A percentile compares a stretch with the other conserved stretches of the same genome.
Evolutionary conservation across 1,284 basidiomycete species (phyloP).

Genomic region (Volvariella volvacea): DNA sequence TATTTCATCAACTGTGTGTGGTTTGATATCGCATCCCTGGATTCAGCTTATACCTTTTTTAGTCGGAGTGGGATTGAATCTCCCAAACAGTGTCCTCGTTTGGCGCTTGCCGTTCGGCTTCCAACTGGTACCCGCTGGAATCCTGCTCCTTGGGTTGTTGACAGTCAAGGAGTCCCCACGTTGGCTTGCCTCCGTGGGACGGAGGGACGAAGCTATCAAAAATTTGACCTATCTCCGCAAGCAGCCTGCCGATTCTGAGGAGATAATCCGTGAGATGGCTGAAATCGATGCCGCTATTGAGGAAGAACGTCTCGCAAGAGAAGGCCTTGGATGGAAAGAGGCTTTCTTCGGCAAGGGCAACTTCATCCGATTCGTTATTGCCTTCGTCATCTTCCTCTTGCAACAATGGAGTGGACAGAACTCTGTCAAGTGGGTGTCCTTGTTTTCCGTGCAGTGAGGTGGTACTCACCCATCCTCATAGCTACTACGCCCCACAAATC

Average conservation of each 20-base stretch:
- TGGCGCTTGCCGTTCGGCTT: conserved; percentile 75
- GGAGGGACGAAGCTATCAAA: conserved; percentile 39
- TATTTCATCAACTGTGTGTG: conserved; percentile 70
- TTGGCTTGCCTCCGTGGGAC: conserved; percentile 53
- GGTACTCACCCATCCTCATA: conserved; percentile 28
- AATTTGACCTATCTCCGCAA: conserved; percentile 57
- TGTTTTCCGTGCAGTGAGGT: conserved; percentile 8
- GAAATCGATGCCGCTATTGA: conserved; percentile 64
- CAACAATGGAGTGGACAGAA: conserved; percentile 75
- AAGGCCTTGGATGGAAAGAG: conserved; percentile 53
- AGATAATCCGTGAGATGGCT: conserved; percentile 49
- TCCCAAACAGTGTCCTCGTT: conserved; percentile 38
- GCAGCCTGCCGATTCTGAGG: conserved; percentile 36
- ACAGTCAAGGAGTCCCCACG: conserved; percentile 66
- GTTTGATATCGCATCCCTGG: not conserved
- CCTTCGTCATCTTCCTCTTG: conserved; percentile 60
- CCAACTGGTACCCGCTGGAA: conserved; percentile 71
- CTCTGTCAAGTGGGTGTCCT: conserved; percentile 42
- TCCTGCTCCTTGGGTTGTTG: conserved; percentile 71
- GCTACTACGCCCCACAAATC: conserved; percentile 75
- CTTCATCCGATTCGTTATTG: conserved; percentile 63
- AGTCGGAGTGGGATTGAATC: conserved; percentile 60
- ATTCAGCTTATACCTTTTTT: too few species aligned
- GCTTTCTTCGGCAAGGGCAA: conserved; percentile 74
- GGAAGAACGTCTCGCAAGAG: conserved; percentile 54